Base-by-base conservation (phyloP, 2,329 filamentous ascomycete species). In the Exophiala oligosperma region DNA sequence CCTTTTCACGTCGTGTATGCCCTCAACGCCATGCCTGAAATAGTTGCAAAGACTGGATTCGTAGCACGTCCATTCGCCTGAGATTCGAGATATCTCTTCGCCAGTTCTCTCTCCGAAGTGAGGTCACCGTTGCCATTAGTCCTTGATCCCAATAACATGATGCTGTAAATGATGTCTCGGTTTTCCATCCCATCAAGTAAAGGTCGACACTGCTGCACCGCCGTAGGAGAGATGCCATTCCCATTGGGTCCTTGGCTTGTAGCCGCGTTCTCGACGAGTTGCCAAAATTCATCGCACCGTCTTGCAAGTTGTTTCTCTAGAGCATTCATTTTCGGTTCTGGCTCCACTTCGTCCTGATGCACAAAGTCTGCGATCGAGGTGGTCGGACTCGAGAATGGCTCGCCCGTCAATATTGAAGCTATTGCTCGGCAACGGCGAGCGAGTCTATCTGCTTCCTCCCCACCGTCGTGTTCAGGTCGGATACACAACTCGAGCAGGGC, bases 121-220 rank as follows among this genome's bases (percentile, higher is more conserved):
- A 62, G 60, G 37, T 60, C 60, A 38, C 60, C 60, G 38, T 63
- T 58, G 11, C 49, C 55, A 14, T 54, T 56, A 17, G 52, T 41
- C 37, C 41, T 47, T 23, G 57, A 56, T 11, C 62, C 64, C 32
- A 67, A 56, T 28, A 67, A 49, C 60, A 65, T 63, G 64, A 96
- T 88, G 0, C 90, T 94, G 74, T 96, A 96, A 56, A 97, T 84
- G 17, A 96, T 88, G 71, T 97, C 92, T 53, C 92, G 86, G 68
- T 93, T 94, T 75, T 97, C 92, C 24, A 88, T 84, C 49, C 88
- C 88, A 65, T 91, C 89, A 11, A 96, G 80, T 23, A 93, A 79
- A n/a, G 54, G 53, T 49, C 57, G 61, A 46, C 59, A 61, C 38
- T 52, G 58, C 24, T 41, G 38, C 11, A 63, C 53, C 7, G 52